A percentile compares a stretch with the other conserved stretches of the same genome.
Conservation (phyloP, 257 asterid species). For the Solanum pinnatisectum region DNA sequence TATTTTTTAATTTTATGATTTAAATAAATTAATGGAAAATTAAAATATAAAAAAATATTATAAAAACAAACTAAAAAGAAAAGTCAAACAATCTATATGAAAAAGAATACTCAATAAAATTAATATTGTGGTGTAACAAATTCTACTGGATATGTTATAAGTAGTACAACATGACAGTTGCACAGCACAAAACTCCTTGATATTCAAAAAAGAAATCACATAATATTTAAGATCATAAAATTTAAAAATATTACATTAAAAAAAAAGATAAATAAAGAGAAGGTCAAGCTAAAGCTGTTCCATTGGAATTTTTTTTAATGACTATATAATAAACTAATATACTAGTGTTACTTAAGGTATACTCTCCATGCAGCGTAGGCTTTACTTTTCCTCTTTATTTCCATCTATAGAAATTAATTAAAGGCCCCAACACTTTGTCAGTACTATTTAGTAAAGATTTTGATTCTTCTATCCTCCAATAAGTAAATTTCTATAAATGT, state of each 20-base stretch:
- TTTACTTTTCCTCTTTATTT: constrained; percentile 19
- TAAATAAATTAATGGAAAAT: too few species aligned
- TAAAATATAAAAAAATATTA: too few species aligned
- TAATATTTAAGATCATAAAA: too few species aligned
- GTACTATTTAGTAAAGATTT: background rate
- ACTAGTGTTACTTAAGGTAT: constrained; percentile 18
- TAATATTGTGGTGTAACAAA: background rate
- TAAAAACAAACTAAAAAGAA: background rate
- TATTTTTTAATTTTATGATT: too few species aligned
- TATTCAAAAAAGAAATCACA: too few species aligned
- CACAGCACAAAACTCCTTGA: background rate
- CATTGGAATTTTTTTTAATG: background rate
- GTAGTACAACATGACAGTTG: background rate
- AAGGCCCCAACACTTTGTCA: background rate
- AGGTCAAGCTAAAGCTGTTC: background rate
- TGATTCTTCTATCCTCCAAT: background rate
- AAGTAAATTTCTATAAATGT: too few species aligned
- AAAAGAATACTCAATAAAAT: too few species aligned
- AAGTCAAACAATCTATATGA: too few species aligned
- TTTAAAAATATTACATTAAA: too few species aligned
- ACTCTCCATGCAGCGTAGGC: constrained; percentile 23
- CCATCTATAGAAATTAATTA: background rate
- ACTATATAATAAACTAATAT: background rate
- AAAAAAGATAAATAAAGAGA: background rate
- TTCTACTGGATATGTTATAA: background rate